Evolutionary conservation across 2,329 filamentous ascomycete genomes (phyloP), one percentile per base, ranked within the genome.

Genomic region (Penicillium psychrosexuale): DNA sequence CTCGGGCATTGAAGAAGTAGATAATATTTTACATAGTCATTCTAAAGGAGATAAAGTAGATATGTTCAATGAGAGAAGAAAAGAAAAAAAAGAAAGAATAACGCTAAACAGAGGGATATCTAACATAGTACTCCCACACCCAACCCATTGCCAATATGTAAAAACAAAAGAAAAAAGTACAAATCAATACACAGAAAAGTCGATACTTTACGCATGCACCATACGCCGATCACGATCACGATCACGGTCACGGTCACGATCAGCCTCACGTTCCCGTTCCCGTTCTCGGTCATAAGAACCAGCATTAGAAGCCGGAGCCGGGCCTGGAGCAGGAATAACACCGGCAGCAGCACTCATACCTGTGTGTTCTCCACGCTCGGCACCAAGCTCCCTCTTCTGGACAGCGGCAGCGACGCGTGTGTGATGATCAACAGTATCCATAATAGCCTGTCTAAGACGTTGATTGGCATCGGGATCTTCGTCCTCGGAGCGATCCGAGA

Each of bases 401-500:
- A 66, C 69, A 5, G 68, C 69, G 5, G 71, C 69, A 7, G 71
- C 68, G 27, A 69, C 69, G 9, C 71, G 68, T 7, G 66, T 61
- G 45, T 72, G 73, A 47, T 75, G 72, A 53, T 72, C 72, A 9
- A 76, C 70, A 2, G 74, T 76, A 50, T 76, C 74, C 52, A 73
- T 60, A 36, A 76, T 76, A 19, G 74, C 74, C 56, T 76, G 73
- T 63, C 74, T 73, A 34, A 76, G 59, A 2, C 72, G 66, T 51
- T 73, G 70, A 50, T 72, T 74, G 28, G 71, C 70, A 55, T 74
- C 74, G 2, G 69, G 69, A 30, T 69, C 73, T 31, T 74, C 71
- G 22, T 72, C 70, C 17, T 73, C 69, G 7, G 62, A 6, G 19
- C 52, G 52, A 43, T 28, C 39, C 2, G 17, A 9, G 9, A 4